phyloP scores from a whole-genome alignment of 2,329 filamentous ascomycete genomes.

The Trichoderma citrinoviride region DNA sequence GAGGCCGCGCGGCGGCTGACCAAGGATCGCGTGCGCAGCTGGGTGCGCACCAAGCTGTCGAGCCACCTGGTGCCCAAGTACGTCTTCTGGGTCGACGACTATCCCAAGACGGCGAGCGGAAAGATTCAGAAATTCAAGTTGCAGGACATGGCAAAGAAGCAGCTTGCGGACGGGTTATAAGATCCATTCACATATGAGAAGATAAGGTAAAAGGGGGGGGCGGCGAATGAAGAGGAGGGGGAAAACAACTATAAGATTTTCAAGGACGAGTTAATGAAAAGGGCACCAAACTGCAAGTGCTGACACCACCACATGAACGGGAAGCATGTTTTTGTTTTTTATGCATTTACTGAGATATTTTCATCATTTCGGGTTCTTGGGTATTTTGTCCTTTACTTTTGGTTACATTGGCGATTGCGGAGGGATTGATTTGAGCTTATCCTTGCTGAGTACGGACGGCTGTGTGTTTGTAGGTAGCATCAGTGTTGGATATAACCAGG shows the following conservation, averaged over 20 bases:
- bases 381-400: too few species aligned
- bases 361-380: neutral
- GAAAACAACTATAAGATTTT: neutral
- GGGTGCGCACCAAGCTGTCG: conserved; percentile 67
- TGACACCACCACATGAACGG: too few species aligned
- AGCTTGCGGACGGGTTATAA: conserved; percentile 28
- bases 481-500: too few species aligned
- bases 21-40: conserved; percentile 61
- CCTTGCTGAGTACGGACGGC: too few species aligned
- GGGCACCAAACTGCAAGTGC: neutral
- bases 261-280: neutral
- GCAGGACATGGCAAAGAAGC: conserved; percentile 57
- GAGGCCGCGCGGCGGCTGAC: conserved; percentile 40
- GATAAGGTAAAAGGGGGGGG: too few species aligned
- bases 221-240: neutral
- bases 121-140: conserved; percentile 97
- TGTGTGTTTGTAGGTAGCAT: too few species aligned
- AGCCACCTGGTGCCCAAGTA: conserved; percentile 82
- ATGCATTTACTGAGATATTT: neutral
- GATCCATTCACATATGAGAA: too few species aligned
- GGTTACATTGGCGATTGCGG: too few species aligned
- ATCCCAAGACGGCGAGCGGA: conserved; percentile 91
- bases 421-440: too few species aligned
- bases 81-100: conserved; percentile 82
- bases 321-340: neutral